phyloP scores from a whole-genome alignment of 305 asterid species.

The Caryopteris hybrid region DNA sequence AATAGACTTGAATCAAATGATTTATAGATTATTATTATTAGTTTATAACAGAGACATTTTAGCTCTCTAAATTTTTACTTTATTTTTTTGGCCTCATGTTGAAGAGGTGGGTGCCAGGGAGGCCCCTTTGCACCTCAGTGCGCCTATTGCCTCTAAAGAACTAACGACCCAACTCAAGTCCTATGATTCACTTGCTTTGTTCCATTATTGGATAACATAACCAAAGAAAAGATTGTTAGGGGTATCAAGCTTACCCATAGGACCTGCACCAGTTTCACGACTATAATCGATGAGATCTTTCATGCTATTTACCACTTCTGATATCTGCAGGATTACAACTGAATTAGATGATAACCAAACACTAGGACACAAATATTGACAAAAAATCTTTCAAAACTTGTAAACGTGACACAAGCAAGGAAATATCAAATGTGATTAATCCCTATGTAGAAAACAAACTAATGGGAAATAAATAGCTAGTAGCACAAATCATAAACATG shows the following conservation, averaged over 20 bases:
- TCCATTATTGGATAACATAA: background rate
- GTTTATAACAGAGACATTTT: too few relatives aligned
- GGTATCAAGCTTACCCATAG: constrained; percentile 63
- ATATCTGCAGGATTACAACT: constrained; percentile 50
- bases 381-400: background rate
- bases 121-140: too few relatives aligned
- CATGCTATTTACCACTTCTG: constrained; percentile 94
- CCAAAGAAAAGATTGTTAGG: background rate
- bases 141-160: too few relatives aligned
- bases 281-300: constrained; percentile 82
- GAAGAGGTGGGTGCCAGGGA: too few relatives aligned
- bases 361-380: background rate
- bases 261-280: constrained; percentile 69
- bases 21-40: too few relatives aligned
- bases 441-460: background rate
- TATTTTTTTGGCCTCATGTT: too few relatives aligned
- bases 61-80: too few relatives aligned
- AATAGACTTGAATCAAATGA: too few relatives aligned
- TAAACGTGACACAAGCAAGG: background rate
- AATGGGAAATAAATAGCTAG: background rate
- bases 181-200: background rate
- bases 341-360: too few relatives aligned
- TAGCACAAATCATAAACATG: background rate
- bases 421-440: background rate
- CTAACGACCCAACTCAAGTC: background rate